A percentile compares a stretch with the other conserved stretches of the same genome.
Conservation (phyloP, 2,329 filamentous ascomycete species). For the Chaetomium sp. region DNA sequence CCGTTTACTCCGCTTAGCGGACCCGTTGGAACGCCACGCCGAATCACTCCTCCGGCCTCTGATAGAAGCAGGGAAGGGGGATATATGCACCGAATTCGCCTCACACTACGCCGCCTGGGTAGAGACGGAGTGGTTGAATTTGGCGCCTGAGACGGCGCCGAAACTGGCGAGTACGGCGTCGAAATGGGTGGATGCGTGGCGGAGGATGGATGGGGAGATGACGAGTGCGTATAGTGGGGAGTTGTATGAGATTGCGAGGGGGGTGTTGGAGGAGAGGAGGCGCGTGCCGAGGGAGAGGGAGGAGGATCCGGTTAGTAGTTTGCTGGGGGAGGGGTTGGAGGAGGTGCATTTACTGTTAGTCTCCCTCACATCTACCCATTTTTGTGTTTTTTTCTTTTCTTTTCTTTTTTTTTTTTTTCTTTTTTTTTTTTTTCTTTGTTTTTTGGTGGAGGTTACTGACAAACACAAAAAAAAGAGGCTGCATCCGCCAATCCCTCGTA, state of each 20-base stretch:
- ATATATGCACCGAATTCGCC: conserved; percentile 4
- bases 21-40: not conserved
- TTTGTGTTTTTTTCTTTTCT: not conserved
- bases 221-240: not conserved
- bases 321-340: conserved; percentile 2
- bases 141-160: conserved; percentile 1
- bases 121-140: conserved; percentile 4
- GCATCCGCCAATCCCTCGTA: not conserved
- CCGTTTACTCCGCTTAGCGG: not conserved
- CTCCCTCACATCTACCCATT: not conserved
- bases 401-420: too few species aligned
- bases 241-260: conserved; percentile 2
- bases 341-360: conserved; percentile 1
- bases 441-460: too few species aligned
- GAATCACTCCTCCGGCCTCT: not conserved
- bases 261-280: not conserved
- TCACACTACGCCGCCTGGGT: conserved; percentile 3
- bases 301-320: not conserved
- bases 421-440: too few species aligned
- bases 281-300: not conserved
- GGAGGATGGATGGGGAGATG: not conserved
- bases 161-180: not conserved
- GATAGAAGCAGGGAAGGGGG: not conserved
- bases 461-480: not conserved
- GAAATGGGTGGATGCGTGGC: conserved; percentile 1